Percentiles rank a stretch among this genome's conserved stretches.
Evolutionary conservation across 202 grass and related monocot species (phyloP).

Genomic region (Carex arenaria): DNA sequence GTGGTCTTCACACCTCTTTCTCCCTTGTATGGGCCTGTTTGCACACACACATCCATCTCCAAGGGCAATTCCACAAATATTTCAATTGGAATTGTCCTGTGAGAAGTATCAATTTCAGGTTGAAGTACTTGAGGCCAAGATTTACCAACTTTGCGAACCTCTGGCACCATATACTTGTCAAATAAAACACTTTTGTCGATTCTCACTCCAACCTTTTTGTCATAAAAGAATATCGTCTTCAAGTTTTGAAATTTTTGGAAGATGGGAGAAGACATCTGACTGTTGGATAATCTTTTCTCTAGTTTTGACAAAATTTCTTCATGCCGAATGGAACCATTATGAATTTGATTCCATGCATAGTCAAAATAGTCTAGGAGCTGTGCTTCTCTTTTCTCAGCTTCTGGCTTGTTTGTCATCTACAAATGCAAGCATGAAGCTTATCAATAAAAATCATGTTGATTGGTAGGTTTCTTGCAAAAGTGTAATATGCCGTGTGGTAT

Average conservation of each 20-base stretch:
- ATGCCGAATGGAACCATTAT: constrained; percentile 61
- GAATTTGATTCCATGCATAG: constrained; percentile 91
- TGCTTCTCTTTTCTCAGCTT: constrained; percentile 67
- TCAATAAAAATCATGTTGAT: not conserved
- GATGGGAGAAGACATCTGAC: constrained; percentile 24
- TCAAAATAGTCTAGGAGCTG: constrained; percentile 72
- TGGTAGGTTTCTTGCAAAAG: not conserved
- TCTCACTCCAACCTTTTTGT: constrained; percentile 54
- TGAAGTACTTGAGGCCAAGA: constrained; percentile 15
- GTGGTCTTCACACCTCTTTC: constrained; percentile 64
- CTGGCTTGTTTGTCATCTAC: constrained; percentile 75
- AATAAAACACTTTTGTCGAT: constrained; percentile 35
- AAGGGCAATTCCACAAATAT: constrained; percentile 43
- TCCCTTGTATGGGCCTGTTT: constrained; percentile 42
- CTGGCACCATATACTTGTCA: constrained; percentile 52
- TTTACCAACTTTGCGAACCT: constrained; percentile 45
- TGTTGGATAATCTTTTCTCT: constrained; percentile 27
- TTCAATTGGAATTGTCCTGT: constrained; percentile 11
- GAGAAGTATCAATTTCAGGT: constrained; percentile 22
- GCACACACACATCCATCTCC: constrained; percentile 47
- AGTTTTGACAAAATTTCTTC: constrained; percentile 81
- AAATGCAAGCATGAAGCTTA: not conserved
- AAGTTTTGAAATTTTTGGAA: constrained; percentile 41
- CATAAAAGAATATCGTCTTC: constrained; percentile 37
- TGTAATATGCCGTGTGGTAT: not conserved